Base-by-base conservation (phyloP, 805 yeast genomes). In the Candida peoriensis region DNA sequence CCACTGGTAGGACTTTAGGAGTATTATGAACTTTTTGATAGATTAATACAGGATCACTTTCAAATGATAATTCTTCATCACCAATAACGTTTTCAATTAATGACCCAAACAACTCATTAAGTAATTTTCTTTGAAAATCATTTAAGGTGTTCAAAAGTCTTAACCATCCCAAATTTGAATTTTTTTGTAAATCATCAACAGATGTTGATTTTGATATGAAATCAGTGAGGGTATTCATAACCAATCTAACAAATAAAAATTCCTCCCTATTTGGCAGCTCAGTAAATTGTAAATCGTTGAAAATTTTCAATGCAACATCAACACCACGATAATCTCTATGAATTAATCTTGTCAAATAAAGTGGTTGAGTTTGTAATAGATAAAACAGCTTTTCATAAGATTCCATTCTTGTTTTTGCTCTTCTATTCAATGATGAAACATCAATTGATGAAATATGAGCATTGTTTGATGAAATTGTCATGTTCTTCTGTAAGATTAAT, bases 361-460 rank as follows among this genome's bases (percentile, higher is more conserved):
- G 55, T 0, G 95, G 84, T 48, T 85, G 86, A 0, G 95, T 83
- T 55, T 93, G 97, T 28, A 93, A 57, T 18, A 90, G 60, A 51
- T 81, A 93, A 46, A 93, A 79, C 33, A 90, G 52, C 16, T 84
- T 81, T 47, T 81, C 96, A 57, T 82, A 84, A 1, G 76, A 57
- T 41, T 80, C 88, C 33, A 78, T 64, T 39, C 85, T 66, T 17
- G 66, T 67, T 39, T 69, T 63, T 9, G 73, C 52, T 6, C 50
- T 45, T 24, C 54, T 52, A 34, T 55, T 50, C 36, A 55, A 39
- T 3, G 60, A 52, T 9, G 46, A 37, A 12, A 54, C 48, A 28
- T 53, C 58, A 33, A 51, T 42, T 2, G 50, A 37, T 4, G 44
- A 28, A 6, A 41, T 39, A 16, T 28, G 9, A 40, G 28, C 20